phyloP scores from a whole-genome alignment of 345 rosid species.

The Nephelium lappaceum region DNA sequence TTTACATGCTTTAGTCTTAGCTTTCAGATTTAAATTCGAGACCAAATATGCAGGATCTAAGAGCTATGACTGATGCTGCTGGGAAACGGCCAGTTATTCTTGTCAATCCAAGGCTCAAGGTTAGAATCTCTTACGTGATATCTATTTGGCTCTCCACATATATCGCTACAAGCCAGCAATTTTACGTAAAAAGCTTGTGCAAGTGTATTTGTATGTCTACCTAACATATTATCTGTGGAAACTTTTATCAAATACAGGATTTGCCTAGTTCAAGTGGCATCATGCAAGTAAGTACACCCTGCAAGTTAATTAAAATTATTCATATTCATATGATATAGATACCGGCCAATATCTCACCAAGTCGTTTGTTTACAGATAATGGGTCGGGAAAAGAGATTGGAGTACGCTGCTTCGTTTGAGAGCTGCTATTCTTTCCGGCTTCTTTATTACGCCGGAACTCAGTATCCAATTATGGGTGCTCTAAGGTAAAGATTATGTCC shows the following conservation, averaged over 20 bases:
- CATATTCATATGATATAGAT: neutral
- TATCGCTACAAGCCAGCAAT: too few relatives aligned
- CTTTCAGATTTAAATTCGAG: slow-evolving; percentile 15
- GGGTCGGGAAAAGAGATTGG: slow-evolving; percentile 89
- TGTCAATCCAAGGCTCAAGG: slow-evolving; percentile 89
- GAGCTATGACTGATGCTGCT: slow-evolving; percentile 94
- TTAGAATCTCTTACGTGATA: slow-evolving; percentile 19
- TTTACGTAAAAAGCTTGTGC: neutral
- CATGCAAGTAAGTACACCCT: slow-evolving; percentile 79
- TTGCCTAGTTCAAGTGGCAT: slow-evolving; percentile 88
- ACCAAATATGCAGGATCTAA: slow-evolving; percentile 60
- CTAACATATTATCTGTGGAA: slow-evolving; percentile 7
- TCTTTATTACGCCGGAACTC: slow-evolving; percentile 90
- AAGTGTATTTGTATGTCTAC: neutral
- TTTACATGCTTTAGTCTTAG: neutral
- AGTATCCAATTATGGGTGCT: slow-evolving; percentile 97
- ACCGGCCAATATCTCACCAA: slow-evolving; percentile 17
- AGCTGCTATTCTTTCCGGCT: slow-evolving; percentile 84
- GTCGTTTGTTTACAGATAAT: slow-evolving; percentile 55
- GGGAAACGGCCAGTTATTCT: slow-evolving; percentile 86
- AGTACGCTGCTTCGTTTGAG: slow-evolving; percentile 85
- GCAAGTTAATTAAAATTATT: neutral
- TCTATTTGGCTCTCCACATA: neutral
- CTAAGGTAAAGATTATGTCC: slow-evolving; percentile 53
- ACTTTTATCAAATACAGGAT: slow-evolving; percentile 55